These are phyloP conservation scores for Daldinia loculata DNA, from an alignment of 495 filamentous ascomycete species.

Conservation along the genomic window DNA sequence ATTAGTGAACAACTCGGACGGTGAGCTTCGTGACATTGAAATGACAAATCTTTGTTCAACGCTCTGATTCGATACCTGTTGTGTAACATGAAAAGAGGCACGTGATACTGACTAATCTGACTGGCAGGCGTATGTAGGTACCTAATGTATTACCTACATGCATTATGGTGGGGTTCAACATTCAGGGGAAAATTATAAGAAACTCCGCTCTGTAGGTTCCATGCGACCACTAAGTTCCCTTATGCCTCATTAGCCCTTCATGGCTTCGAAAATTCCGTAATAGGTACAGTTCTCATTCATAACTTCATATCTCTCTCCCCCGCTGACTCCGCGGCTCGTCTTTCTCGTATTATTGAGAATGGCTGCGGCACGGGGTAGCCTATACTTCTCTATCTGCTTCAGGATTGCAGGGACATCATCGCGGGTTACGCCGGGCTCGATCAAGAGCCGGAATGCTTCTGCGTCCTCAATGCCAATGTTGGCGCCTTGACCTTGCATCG, in stretches of 20 bases:
- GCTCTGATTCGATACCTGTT: neutral
- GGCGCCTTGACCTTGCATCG: constrained; percentile 51
- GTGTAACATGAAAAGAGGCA: constrained; percentile 6
- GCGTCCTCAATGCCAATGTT: constrained; percentile 54
- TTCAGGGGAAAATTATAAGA: too few species aligned
- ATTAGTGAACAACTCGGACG: constrained; percentile 34
- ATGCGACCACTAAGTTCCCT: too few species aligned
- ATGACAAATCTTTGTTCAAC: neutral
- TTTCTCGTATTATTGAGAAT: constrained; percentile 31
- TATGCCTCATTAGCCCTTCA: constrained; percentile 6
- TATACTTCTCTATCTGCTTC: constrained; percentile 24
- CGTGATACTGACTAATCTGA: neutral
- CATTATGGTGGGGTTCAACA: too few species aligned
- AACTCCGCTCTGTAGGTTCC: too few species aligned
- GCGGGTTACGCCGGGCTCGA: constrained; percentile 24
- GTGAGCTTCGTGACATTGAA: constrained; percentile 2
- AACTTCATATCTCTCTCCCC: constrained; percentile 25
- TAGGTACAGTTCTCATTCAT: constrained; percentile 37
- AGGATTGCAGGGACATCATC: constrained; percentile 31
- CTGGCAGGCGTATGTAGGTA: neutral
- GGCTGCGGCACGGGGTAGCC: constrained; percentile 13
- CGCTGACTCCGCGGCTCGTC: constrained; percentile 17
- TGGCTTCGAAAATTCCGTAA: constrained; percentile 25
- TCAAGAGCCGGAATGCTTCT: constrained; percentile 40
- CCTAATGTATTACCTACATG: too few species aligned